Base-by-base conservation (phyloP, 1,284 basidiomycete species). In the Heterobasidion annosum region DNA sequence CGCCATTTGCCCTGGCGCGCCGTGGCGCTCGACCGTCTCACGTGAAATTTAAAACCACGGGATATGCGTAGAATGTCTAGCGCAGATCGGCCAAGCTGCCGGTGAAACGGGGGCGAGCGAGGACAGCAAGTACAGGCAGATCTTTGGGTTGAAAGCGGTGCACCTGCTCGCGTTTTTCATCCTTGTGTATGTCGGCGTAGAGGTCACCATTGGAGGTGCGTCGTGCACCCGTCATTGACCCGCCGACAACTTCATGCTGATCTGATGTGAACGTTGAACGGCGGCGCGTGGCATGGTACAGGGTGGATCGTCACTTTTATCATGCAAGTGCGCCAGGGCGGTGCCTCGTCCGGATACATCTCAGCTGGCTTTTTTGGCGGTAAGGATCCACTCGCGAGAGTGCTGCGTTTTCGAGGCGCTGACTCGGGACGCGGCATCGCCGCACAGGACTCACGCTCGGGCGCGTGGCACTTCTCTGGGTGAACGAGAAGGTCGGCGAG, bases 351-450 rank as follows among this genome's bases (percentile, higher is more conserved):
- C 40, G 77, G 77, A 10, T 79, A 78, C 60, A 73, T 78, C 59
- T 74, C 76, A 4, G 68, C 75, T 1, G 77, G 78, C 19, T 79
- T 79, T 63, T 79, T 74, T 57, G 74, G 72, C 51, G 77, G 77
- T 77, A 55, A 50, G 62, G 12, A 47, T 15, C 7, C 10, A 7
- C 43, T 2, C 51, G 2, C 2, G 12, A 18, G 37, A 18, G 32
- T 51, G 13, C 35, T 35, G 1, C 1, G 9, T n/a, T 5, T 43
- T 12, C 1, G 8, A 25, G 33, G 44, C 37, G 32, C 9, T 9
- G 47, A 46, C 54, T 15, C 37, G 49, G 13, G 19, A 12, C 46
- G 13, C 13, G 3, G 13, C 2, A 35, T 42, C 19, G 48, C 45
- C 60, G 53, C 42, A 51, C 48, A 70, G 75, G 77, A n/a, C 61